phyloP scores from a whole-genome alignment of 768 basidiomycete genomes.

The Suillus occidentalis region DNA sequence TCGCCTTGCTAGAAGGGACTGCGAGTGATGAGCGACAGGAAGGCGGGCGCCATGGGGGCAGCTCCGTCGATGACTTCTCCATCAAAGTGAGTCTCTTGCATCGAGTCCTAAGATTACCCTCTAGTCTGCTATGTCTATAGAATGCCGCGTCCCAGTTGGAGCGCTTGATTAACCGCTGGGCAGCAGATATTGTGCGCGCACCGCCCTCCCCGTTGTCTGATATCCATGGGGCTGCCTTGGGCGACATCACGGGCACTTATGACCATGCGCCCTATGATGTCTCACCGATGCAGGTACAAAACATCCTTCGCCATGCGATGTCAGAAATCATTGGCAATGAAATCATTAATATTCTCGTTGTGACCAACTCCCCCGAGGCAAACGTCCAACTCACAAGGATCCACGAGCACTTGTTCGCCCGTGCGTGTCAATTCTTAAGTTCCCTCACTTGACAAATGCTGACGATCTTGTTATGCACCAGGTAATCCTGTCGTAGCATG shows the following conservation, averaged over 20 bases:
- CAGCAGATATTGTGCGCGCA: constrained; percentile 65
- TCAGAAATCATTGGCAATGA: constrained; percentile 73
- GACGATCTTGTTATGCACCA: constrained; percentile 26
- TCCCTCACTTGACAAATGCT: not conserved
- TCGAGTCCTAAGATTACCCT: not conserved
- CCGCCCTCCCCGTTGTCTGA: constrained; percentile 54
- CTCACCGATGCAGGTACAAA: constrained; percentile 74
- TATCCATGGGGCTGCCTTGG: constrained; percentile 58
- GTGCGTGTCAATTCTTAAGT: constrained; percentile 41
- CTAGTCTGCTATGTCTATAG: constrained; percentile 36
- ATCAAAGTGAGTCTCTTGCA: constrained; percentile 59
- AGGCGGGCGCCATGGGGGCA: constrained; percentile 44
- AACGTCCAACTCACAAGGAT: constrained; percentile 83
- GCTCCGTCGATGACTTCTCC: constrained; percentile 83
- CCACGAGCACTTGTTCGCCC: constrained; percentile 84
- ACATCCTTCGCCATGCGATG: constrained; percentile 77
- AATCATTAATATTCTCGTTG: constrained; percentile 81
- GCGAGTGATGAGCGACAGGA: constrained; percentile 39
- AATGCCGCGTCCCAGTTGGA: constrained; percentile 82
- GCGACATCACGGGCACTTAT: constrained; percentile 54
- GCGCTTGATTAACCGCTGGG: constrained; percentile 85
- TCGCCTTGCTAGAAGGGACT: constrained; percentile 69
- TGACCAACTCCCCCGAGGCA: constrained; percentile 83
- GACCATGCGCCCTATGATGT: constrained; percentile 45
- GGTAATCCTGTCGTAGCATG: constrained; percentile 87